Base-by-base conservation (phyloP, 116 monocot genomes). In the Papilionanthe hybrid region DNA sequence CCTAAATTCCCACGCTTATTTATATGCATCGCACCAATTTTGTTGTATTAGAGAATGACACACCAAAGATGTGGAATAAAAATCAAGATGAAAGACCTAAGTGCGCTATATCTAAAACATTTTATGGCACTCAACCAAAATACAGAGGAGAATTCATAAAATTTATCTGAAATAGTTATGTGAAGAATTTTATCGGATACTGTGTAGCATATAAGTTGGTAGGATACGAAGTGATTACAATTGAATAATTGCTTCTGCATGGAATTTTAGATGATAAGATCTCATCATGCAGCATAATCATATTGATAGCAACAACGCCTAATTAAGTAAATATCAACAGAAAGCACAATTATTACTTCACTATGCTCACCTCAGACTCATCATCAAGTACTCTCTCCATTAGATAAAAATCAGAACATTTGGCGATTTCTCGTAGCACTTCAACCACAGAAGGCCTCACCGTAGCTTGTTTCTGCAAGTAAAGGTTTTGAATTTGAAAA, bases 311-410 rank as follows among this genome's bases (percentile, higher is more conserved):
- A 44, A n/a, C 7, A 73, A n/a, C 6, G 44, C 73, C 8, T 30
- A 25, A 72, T 5, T 42, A 7, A 72, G 72, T 43, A 43, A 41
- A 72, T 43, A 42, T 8, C 42, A 42, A 43, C 43, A 72, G n/a
- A 6, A 42, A 43, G 9, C 8, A n/a, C 43, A 43, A 73, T 44
- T 20, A 43, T 44, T 44, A 20, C 42, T 73, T 72, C 42, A 17
- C 22, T n/a, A 25, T 58, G 3, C 45, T 67, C 79, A 99, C 98
- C 95, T 94, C 95, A 83, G 87, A 93, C 81, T 91, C 92, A 90
- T 94, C 95, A 84, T 99, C 98, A 76, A 86, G 77, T 68, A 94
- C 89, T 71, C 86, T 99, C 85, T 99, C 98, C 98, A 99, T 99
- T 76, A 99, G 78, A 86, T 99, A 99, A 55, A 99, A 29, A 80